Conservation (phyloP, 1,284 basidiomycete species). For the Ustilago shanxiensis region DNA sequence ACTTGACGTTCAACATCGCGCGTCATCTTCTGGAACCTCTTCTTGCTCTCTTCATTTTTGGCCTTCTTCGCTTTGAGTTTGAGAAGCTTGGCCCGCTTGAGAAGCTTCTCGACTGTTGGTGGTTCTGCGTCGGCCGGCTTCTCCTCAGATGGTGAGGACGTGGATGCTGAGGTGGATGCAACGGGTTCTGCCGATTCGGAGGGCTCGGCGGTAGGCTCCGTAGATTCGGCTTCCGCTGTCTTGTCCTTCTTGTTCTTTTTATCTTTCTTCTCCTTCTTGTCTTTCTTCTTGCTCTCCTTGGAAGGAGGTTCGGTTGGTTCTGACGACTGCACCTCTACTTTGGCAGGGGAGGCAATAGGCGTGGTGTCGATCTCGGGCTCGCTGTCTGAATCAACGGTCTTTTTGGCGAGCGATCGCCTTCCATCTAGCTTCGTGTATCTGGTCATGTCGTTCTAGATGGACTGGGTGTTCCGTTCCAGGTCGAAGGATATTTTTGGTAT, state of each 20-base stretch:
- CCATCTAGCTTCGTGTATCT: slow-evolving; percentile 62
- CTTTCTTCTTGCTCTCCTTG: slow-evolving; percentile 33
- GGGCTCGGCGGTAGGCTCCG: not conserved
- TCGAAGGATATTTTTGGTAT: not conserved
- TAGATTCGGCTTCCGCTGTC: not conserved
- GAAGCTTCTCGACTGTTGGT: slow-evolving; percentile 48
- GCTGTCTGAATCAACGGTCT: slow-evolving; percentile 38
- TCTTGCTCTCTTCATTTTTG: slow-evolving; percentile 55
- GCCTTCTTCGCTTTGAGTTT: slow-evolving; percentile 66
- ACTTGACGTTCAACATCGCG: slow-evolving; percentile 69
- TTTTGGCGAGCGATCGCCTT: slow-evolving; percentile 51
- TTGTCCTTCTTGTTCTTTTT: slow-evolving; percentile 31
- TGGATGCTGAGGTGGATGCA: slow-evolving; percentile 33
- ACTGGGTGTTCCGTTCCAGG: not conserved
- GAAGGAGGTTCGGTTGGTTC: slow-evolving; percentile 21
- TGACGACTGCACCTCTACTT: slow-evolving; percentile 9
- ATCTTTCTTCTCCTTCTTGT: slow-evolving; percentile 32
- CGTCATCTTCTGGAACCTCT: slow-evolving; percentile 35
- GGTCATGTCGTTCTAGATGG: slow-evolving; percentile 41
- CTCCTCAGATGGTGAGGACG: not conserved
- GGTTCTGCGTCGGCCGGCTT: slow-evolving; percentile 25
- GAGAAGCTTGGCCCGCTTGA: slow-evolving; percentile 66
- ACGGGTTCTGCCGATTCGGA: slow-evolving; percentile 18
- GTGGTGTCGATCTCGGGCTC: slow-evolving; percentile 31
- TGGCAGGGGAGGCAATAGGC: slow-evolving; percentile 17